Evolutionary conservation across 2,329 filamentous ascomycete species (phyloP).

Genomic region (Graphiopsis chlorocephala): DNA sequence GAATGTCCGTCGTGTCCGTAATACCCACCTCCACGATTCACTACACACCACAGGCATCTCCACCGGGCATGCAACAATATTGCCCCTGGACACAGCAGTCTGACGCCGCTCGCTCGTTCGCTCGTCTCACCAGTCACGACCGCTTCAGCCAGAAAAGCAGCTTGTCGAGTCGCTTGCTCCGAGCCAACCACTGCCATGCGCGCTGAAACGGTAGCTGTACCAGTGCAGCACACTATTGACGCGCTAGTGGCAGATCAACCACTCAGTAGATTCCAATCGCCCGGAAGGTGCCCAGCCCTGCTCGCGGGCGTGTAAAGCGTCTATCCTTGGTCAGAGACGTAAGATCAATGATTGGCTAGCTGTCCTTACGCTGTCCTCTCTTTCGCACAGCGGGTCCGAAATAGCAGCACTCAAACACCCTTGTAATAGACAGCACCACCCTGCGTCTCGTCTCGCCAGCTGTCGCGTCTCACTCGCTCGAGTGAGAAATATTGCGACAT

Average conservation of each 20-base stretch:
- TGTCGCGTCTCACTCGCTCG: slow-evolving; percentile 9
- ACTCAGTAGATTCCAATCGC: slow-evolving; percentile 15
- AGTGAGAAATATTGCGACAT: slow-evolving; percentile 10
- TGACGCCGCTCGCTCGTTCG: not conserved
- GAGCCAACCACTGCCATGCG: slow-evolving; percentile 13
- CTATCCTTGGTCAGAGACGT: not conserved
- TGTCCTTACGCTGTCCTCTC: not conserved
- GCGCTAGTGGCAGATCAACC: slow-evolving; percentile 16
- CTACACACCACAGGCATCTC: not conserved
- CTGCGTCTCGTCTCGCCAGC: slow-evolving; percentile 11
- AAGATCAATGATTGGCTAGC: not conserved
- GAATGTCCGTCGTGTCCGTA: no score
- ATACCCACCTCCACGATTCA: not conserved
- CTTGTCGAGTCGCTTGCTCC: slow-evolving; percentile 9
- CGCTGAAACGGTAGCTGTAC: slow-evolving; percentile 14
- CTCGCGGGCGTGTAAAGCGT: not conserved
- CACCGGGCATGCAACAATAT: not conserved
- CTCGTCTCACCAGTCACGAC: slow-evolving; percentile 12
- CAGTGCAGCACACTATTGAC: slow-evolving; percentile 13
- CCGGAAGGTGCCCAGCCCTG: slow-evolving; percentile 13
- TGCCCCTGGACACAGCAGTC: slow-evolving; percentile 7
- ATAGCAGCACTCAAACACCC: not conserved
- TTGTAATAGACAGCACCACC: not conserved
- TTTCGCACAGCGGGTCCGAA: not conserved
- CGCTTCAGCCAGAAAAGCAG: not conserved